A percentile compares a stretch with the other conserved stretches of the same genome.
Evolutionary conservation across 176 grass and related monocot genomes (phyloP).

Genomic region (Canna indica): DNA sequence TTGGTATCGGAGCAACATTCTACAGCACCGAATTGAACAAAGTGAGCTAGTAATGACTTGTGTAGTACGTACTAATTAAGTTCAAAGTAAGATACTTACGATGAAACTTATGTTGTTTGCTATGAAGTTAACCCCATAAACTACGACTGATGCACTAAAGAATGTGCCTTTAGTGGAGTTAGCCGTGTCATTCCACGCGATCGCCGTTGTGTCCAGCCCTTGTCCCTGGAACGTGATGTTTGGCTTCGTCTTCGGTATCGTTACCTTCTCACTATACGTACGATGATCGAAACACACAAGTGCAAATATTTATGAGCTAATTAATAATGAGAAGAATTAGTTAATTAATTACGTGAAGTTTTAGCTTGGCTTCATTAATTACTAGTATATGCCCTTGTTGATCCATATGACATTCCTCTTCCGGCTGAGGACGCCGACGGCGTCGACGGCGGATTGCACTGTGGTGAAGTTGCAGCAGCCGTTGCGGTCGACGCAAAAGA

Average conservation of each 20-base stretch:
- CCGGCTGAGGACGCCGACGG: conserved; percentile 28
- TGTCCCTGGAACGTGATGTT: conserved; percentile 93
- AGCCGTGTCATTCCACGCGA: conserved; percentile 80
- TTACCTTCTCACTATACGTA: conserved; percentile 61
- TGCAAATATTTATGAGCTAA: neutral
- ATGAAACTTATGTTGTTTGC: conserved; percentile 89
- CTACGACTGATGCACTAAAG: conserved; percentile 47
- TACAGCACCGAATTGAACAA: conserved; percentile 38
- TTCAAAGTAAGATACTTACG: no score
- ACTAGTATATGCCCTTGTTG: conserved; percentile 80
- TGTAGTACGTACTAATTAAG: no score
- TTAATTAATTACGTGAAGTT: neutral
- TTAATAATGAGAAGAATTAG: neutral
- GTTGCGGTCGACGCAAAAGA: conserved; percentile 64
- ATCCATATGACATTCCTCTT: conserved; percentile 78
- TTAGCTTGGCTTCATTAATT: no score
- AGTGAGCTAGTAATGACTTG: no score
- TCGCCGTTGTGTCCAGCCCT: conserved; percentile 55
- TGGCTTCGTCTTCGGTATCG: conserved; percentile 43
- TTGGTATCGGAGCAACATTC: conserved; percentile 82
- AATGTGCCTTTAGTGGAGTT: conserved; percentile 71
- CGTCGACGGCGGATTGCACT: conserved; percentile 47
- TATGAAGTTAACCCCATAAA: conserved; percentile 47
- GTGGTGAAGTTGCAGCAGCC: conserved; percentile 75
- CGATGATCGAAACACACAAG: neutral